phyloP scores from a whole-genome alignment of 441 rosid genomes.

The Geranium incanum region DNA sequence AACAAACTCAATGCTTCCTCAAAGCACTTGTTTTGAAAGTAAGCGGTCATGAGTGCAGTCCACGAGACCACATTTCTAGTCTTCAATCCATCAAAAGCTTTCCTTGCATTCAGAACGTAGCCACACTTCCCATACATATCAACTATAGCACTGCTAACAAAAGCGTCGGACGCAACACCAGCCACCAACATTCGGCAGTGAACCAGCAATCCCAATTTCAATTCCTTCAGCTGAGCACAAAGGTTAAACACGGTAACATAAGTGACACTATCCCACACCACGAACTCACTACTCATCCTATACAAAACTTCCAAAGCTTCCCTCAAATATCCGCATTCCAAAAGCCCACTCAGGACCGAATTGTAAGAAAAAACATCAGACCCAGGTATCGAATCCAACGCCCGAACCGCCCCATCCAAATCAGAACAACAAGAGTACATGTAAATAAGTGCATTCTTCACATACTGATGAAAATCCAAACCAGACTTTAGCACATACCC shows the following conservation, averaged over 20 bases:
- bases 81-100: constrained; percentile 38
- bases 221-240: too few relatives aligned
- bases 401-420: constrained; percentile 34
- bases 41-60: constrained; percentile 57
- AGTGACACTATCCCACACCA: too few relatives aligned
- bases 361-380: constrained; percentile 44
- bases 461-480: constrained; percentile 50
- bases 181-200: too few relatives aligned
- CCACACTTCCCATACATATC: constrained; percentile 78
- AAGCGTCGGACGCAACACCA: too few relatives aligned
- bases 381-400: constrained; percentile 36
- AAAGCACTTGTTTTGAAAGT: constrained; percentile 53
- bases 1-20: constrained; percentile 61
- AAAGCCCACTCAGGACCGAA: constrained; percentile 51
- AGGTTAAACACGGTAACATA: too few relatives aligned
- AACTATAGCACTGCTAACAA: constrained; percentile 16
- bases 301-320: too few relatives aligned
- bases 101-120: constrained; percentile 34
- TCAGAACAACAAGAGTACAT: constrained; percentile 35
- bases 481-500: constrained; percentile 51
- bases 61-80: constrained; percentile 47
- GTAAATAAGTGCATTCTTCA: constrained; percentile 44
- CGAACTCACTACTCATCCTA: too few relatives aligned
- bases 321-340: constrained; percentile 24
- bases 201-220: too few relatives aligned